These are phyloP conservation scores for Syzygium aqueum DNA, from an alignment of 345 rosid genomes.

Conservation along the genomic window DNA sequence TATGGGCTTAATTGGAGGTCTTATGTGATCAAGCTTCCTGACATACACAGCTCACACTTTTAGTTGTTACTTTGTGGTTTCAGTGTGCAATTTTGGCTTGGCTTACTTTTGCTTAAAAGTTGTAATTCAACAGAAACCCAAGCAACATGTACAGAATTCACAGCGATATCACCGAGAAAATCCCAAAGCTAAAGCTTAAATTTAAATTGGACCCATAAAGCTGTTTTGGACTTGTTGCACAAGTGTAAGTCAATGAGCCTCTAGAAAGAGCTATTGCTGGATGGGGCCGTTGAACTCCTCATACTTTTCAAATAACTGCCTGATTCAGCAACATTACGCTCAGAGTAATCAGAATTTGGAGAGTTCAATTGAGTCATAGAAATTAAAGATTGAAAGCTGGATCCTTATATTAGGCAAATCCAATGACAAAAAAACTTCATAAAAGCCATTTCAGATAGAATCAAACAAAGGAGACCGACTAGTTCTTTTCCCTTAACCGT, in stretches of 20 bases:
- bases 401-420: neutral
- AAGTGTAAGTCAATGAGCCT: neutral
- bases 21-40: neutral
- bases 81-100: neutral
- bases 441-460: neutral
- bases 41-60: neutral
- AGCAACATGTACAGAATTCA: neutral
- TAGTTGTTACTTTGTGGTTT: neutral
- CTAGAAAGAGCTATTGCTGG: neutral
- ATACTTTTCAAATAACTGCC: neutral
- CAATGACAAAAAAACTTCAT: neutral
- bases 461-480: neutral
- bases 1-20: neutral
- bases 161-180: neutral
- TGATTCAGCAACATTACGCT: neutral
- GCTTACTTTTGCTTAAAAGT: neutral
- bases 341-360: neutral
- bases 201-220: neutral
- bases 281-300: neutral
- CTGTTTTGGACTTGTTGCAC: neutral
- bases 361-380: neutral
- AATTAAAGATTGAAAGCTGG: neutral
- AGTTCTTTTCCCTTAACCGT: neutral
- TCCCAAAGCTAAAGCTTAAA: neutral
- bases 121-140: neutral